Conservation (phyloP, 768 basidiomycete species). For the Boletus vermiculosoides region DNA sequence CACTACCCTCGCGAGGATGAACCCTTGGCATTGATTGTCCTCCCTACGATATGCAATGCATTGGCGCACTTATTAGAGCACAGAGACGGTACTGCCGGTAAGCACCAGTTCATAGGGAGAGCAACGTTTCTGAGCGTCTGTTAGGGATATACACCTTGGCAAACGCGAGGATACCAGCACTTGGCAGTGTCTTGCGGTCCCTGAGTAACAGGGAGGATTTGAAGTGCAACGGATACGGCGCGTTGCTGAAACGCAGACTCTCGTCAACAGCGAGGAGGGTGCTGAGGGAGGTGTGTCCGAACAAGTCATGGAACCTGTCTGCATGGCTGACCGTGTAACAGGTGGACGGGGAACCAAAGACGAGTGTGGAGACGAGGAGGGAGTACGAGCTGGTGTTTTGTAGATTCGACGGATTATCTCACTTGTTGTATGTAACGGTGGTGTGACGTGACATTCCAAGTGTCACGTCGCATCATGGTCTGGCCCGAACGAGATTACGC, state of each 20-base stretch:
- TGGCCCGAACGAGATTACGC: slow-evolving; percentile 19
- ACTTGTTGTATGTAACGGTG: slow-evolving; percentile 19
- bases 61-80: slow-evolving; percentile 39
- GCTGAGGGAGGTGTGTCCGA: slow-evolving; percentile 27
- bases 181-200: slow-evolving; percentile 40
- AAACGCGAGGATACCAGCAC: slow-evolving; percentile 48
- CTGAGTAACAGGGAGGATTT: slow-evolving; percentile 21
- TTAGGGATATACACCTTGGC: slow-evolving; percentile 9
- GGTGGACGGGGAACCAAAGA: neutral
- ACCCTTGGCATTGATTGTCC: slow-evolving; percentile 48
- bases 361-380: neutral
- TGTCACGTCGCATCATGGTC: slow-evolving; percentile 14
- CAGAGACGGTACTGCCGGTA: slow-evolving; percentile 27
- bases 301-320: neutral
- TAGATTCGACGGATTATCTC: slow-evolving; percentile 12
- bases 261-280: slow-evolving; percentile 24
- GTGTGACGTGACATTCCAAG: slow-evolving; percentile 25
- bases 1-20: slow-evolving; percentile 48
- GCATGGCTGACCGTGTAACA: slow-evolving; percentile 2
- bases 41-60: slow-evolving; percentile 50
- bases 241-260: slow-evolving; percentile 35
- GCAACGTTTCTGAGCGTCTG: neutral
- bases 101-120: slow-evolving; percentile 7
- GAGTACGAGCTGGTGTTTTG: slow-evolving; percentile 24
- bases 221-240: slow-evolving; percentile 23